Evolutionary conservation across 331 rosid species (phyloP), one percentile per base, ranked within the genome.

Genomic region (Malus hybrid): DNA sequence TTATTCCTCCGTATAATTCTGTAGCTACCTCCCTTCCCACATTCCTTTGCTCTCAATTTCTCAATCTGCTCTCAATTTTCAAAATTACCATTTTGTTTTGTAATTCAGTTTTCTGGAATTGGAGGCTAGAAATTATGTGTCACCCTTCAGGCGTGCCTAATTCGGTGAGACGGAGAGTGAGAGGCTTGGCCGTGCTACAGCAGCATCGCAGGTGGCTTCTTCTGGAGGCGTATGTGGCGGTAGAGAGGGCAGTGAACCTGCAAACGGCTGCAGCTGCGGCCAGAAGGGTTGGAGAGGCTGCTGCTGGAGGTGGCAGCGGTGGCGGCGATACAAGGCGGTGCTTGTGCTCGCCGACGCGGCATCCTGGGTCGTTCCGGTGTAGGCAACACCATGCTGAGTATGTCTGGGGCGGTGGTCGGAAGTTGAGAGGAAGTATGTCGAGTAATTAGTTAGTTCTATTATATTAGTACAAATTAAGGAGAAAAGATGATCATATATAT

Each of bases 311-410:
- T 6, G 65, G 80, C 1, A 72, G 20, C 5, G 55, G 70, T 22
- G 59, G 68, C 0, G 80, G 60, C 64, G 54, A 76, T 0, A 14
- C 4, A 5, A 82, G 77, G 82, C 83, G 66, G 31, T 91, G 98
- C 33, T 61, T 82, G 77, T 91, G 98, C 71, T 93, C 98, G 15
- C 97, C 97, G 46, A 89, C 96, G 3, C 78, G 54, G 75, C 97
- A 93, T 80, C 96, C 94, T 1, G 94, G 97, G 14, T 91, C 97
- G 33, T 93, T 91, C 76, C 89, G 96, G 77, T 93, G 98, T 67
- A 84, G 98, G 55, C 91, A 81, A 20, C 98, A 90, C 78, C 91
- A 61, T 4, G 86, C 73, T 7, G 79, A 84, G 81, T 89, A 93
- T 59, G 90, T 83, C 9, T 93, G 96, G 97, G 88, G 85, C 11